Percentiles rank a stretch among this genome's conserved stretches.
Evolutionary conservation across 306 rosid genomes (phyloP).

Genomic region (Myrica gale): DNA sequence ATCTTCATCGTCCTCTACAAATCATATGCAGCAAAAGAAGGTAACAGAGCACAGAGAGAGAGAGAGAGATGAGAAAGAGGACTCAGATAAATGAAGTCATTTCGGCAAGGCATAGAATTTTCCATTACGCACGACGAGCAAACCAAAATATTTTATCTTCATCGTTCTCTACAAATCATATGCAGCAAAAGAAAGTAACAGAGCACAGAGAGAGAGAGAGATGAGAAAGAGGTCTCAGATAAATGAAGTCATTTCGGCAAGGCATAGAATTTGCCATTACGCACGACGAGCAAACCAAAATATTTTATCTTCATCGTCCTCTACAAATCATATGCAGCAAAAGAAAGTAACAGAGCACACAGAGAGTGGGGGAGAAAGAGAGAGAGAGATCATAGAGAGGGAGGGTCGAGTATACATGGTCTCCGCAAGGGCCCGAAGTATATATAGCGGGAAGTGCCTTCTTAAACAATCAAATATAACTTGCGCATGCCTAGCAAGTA

Average conservation of each 20-base stretch:
- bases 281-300: constrained; percentile 68
- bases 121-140: constrained; percentile 71
- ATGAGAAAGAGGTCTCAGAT: constrained; percentile 41
- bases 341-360: neutral
- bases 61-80: too few species aligned
- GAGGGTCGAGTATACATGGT: neutral
- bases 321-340: neutral
- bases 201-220: neutral
- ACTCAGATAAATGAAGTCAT: constrained; percentile 29
- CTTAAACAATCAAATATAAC: too few species aligned
- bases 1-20: constrained; percentile 41
- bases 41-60: neutral
- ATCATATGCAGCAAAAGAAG: neutral
- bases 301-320: constrained; percentile 42
- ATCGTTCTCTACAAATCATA: constrained; percentile 23
- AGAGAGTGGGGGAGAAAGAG: neutral
- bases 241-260: constrained; percentile 38
- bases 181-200: neutral
- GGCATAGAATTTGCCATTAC: constrained; percentile 45
- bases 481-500: too few species aligned
- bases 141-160: constrained; percentile 48
- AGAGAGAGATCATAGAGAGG: neutral
- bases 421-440: too few species aligned
- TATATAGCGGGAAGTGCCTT: too few species aligned
- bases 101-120: neutral